These are phyloP conservation scores for Didymella keratinophila DNA, from an alignment of 2,329 filamentous ascomycete genomes.

Conservation along the genomic window DNA sequence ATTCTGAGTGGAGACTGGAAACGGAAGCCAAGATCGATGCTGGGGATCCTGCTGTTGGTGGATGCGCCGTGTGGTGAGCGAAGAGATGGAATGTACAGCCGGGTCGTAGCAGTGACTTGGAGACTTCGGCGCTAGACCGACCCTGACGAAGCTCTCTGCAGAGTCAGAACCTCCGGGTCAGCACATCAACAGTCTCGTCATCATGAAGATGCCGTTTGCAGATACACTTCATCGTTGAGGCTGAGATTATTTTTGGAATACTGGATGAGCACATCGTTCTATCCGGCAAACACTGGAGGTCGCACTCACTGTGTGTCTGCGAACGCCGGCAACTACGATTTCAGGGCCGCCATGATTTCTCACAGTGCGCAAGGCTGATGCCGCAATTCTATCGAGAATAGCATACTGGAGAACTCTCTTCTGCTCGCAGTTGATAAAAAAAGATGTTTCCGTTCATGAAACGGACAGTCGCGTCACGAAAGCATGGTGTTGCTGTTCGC, in stretches of 20 bases:
- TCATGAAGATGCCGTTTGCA: slow-evolving; percentile 5
- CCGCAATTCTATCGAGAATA: slow-evolving; percentile 13
- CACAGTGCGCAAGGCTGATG: not conserved
- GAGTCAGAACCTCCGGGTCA: slow-evolving; percentile 1
- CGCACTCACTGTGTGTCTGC: slow-evolving; percentile 7
- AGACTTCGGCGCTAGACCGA: slow-evolving; percentile 4
- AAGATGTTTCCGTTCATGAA: slow-evolving; percentile 24
- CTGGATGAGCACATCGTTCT: not conserved
- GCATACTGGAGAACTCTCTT: slow-evolving; percentile 5
- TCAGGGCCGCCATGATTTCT: not conserved
- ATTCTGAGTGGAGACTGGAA: slow-evolving; percentile 13
- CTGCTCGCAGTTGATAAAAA: slow-evolving; percentile 25
- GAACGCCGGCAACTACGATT: slow-evolving; percentile 2
- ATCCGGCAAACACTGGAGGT: slow-evolving; percentile 4
- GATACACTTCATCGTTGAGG: slow-evolving; percentile 1
- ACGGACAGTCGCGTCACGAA: slow-evolving; percentile 28
- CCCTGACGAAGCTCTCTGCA: not conserved
- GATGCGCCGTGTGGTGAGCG: slow-evolving; percentile 4
- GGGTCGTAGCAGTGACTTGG: not conserved
- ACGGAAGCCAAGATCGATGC: slow-evolving; percentile 18
- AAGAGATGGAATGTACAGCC: slow-evolving; percentile 1
- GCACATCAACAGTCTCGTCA: slow-evolving; percentile 10
- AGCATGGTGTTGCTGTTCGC: slow-evolving; percentile 28
- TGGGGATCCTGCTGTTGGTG: slow-evolving; percentile 32
- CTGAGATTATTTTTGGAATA: slow-evolving; percentile 7